phyloP scores from a whole-genome alignment of 169 alveolate species.

The Perkinsus marinus region DNA sequence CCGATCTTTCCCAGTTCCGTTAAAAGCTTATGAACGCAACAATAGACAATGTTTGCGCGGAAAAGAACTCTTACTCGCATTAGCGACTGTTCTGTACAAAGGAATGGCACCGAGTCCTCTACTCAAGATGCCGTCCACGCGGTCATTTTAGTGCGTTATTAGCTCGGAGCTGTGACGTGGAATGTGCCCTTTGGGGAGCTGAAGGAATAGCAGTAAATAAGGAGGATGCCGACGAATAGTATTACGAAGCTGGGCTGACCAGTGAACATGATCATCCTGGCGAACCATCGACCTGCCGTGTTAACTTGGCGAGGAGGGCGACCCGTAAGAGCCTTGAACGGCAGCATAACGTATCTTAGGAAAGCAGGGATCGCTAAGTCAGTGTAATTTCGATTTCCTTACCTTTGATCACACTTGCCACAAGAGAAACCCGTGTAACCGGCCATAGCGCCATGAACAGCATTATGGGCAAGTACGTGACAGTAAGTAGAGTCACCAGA shows the following conservation, averaged over 20 bases:
- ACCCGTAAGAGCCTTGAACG: slow-evolving; percentile 26
- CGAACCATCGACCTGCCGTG: slow-evolving; percentile 6
- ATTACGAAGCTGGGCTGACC: slow-evolving; percentile 18
- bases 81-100: neutral
- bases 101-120: neutral
- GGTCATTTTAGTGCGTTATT: neutral
- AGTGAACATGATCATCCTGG: slow-evolving; percentile 13
- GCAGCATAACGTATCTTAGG: slow-evolving; percentile 41
- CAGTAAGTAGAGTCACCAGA: slow-evolving; percentile 59
- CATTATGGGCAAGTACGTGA: slow-evolving; percentile 54
- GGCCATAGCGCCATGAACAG: slow-evolving; percentile 69
- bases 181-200: neutral
- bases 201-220: neutral
- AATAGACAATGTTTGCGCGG: neutral
- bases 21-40: too few relatives aligned
- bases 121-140: neutral
- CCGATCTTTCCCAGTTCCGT: too few relatives aligned
- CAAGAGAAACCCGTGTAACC: slow-evolving; percentile 61
- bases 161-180: neutral
- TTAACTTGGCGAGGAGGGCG: slow-evolving; percentile 15
- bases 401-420: slow-evolving; percentile 38
- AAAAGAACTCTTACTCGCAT: too few relatives aligned
- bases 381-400: neutral
- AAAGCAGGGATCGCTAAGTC: neutral
- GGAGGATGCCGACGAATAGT: too few relatives aligned